phyloP scores from a whole-genome alignment of 2,329 filamentous ascomycete genomes.

The Sclerotinia trifoliorum region DNA sequence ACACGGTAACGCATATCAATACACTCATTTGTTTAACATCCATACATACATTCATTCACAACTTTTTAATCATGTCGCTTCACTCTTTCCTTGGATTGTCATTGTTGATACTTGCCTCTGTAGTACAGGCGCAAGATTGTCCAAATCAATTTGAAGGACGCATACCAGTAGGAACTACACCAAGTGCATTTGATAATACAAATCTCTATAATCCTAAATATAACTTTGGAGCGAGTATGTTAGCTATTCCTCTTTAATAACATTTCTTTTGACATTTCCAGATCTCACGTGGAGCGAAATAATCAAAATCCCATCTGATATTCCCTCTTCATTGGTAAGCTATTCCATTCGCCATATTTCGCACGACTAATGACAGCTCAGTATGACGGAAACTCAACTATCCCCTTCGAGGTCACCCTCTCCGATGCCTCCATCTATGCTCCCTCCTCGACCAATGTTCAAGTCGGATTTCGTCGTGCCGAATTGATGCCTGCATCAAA shows the following conservation, averaged over 20 bases:
- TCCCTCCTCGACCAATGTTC: constrained; percentile 48
- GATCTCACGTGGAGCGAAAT: constrained; percentile 52
- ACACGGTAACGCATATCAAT: too few species aligned
- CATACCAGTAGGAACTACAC: constrained; percentile 43
- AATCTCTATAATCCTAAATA: constrained; percentile 52
- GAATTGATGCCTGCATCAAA: constrained; percentile 51
- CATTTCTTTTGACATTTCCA: constrained; percentile 24
- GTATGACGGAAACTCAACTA: constrained; percentile 27
- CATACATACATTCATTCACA: constrained; percentile 6
- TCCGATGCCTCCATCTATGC: constrained; percentile 58
- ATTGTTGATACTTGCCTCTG: constrained; percentile 26
- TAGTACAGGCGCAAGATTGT: constrained; percentile 39
- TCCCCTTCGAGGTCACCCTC: constrained; percentile 29
- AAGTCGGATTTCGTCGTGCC: constrained; percentile 60
- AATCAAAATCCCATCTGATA: constrained; percentile 47
- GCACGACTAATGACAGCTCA: constrained; percentile 1
- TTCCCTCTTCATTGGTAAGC: constrained; percentile 43
- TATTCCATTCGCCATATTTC: constrained; percentile 23
- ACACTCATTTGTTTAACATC: constrained; percentile 1
- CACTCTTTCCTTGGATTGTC: constrained; percentile 18
- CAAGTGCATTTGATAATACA: constrained; percentile 45
- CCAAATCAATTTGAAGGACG: constrained; percentile 49
- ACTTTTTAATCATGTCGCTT: constrained; percentile 22
- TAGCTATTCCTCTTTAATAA: background rate
- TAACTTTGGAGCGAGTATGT: constrained; percentile 50